These are phyloP conservation scores for Ogataea ramenticola DNA, from an alignment of 805 yeast genomes.

Conservation along the genomic window DNA sequence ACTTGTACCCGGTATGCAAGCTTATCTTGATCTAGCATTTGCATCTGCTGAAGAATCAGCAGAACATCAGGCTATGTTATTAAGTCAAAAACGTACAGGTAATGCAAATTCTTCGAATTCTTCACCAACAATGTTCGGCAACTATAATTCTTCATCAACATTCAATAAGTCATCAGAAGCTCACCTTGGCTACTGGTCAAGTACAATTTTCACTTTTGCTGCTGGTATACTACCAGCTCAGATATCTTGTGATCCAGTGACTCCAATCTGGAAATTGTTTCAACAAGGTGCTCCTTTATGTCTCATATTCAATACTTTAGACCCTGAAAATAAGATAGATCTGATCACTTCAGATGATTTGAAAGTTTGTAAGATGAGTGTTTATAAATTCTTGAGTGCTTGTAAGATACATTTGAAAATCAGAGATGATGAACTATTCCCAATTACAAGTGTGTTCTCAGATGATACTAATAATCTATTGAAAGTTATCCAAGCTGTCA, in stretches of 20 bases:
- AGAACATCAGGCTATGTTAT: conserved; percentile 61
- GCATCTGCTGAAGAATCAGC: conserved; percentile 60
- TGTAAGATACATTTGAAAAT: conserved; percentile 70
- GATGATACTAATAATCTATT: conserved; percentile 73
- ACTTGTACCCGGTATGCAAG: conserved; percentile 57
- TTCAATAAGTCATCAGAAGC: conserved; percentile 7
- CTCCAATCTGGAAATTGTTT: conserved; percentile 80
- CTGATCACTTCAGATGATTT: conserved; percentile 72
- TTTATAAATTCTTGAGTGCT: conserved; percentile 83
- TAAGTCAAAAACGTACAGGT: conserved; percentile 25
- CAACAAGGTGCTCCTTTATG: conserved; percentile 93
- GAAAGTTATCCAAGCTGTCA: conserved; percentile 67
- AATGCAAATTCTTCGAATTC: neutral
- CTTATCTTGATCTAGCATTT: conserved; percentile 58
- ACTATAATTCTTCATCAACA: neutral
- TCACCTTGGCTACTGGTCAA: conserved; percentile 21
- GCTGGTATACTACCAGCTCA: conserved; percentile 74
- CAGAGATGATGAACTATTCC: conserved; percentile 77
- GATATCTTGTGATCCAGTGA: conserved; percentile 81
- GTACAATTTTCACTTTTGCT: conserved; percentile 52
- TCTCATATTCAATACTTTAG: conserved; percentile 66
- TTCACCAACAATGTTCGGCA: neutral
- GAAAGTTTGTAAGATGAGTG: conserved; percentile 78
- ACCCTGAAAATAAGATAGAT: conserved; percentile 42
- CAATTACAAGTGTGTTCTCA: conserved; percentile 82